A percentile compares a stretch with the other conserved stretches of the same genome.
Evolutionary conservation across 768 basidiomycete genomes (phyloP).

Genomic region (Leccinum rimulosum): DNA sequence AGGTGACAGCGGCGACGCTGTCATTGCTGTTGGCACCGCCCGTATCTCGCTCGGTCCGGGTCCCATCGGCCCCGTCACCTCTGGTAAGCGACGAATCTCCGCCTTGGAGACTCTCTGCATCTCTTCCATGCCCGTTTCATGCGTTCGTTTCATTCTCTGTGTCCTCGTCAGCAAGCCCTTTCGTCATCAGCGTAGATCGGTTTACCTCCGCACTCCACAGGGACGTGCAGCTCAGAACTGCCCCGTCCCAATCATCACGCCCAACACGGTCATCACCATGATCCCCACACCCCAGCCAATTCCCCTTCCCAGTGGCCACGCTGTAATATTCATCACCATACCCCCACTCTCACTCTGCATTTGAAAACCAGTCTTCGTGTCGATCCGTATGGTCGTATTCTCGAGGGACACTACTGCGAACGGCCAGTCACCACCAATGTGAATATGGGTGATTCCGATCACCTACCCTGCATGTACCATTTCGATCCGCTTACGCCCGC

Average conservation of each 20-base stretch:
- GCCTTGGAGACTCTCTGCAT: background rate
- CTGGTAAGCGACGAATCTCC: background rate
- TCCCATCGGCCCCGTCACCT: background rate
- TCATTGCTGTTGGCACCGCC: background rate
- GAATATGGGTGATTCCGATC: background rate
- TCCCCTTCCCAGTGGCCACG: constrained; percentile 2
- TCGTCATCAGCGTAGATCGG: background rate
- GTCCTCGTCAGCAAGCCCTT: constrained; percentile 3
- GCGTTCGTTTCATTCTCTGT: constrained; percentile 5
- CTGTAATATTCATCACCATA: constrained; percentile 13
- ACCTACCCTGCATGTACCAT: constrained; percentile 15
- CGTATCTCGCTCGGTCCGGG: background rate
- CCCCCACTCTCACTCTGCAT: background rate
- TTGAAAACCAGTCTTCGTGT: background rate
- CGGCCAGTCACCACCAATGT: constrained; percentile 5
- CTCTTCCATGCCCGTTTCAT: background rate
- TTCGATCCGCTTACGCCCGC: constrained; percentile 1
- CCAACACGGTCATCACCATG: constrained; percentile 50
- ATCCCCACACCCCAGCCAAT: constrained; percentile 57
- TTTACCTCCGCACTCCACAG: constrained; percentile 76
- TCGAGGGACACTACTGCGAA: constrained; percentile 3
- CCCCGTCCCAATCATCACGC: constrained; percentile 19
- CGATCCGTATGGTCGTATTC: background rate
- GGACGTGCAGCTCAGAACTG: constrained; percentile 54
- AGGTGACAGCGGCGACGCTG: constrained; percentile 9